Conservation (phyloP, 805 yeast species). For the Hanseniaspora pseudoguilliermondii region DNA sequence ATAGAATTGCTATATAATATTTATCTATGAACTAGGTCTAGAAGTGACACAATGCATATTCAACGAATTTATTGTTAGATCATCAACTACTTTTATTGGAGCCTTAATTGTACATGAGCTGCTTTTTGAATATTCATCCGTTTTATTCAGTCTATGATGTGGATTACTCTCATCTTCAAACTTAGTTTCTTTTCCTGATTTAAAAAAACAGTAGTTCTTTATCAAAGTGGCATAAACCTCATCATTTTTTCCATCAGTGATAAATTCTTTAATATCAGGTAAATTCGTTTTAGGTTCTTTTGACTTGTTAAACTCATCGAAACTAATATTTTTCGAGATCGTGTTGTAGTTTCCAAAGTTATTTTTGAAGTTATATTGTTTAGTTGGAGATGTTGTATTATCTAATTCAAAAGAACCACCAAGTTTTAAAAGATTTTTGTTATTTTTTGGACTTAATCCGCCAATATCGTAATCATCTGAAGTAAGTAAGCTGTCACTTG, state of each 20-base stretch:
- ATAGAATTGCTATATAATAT: not conserved
- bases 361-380: not conserved
- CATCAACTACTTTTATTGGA: not conserved
- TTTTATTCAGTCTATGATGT: not conserved
- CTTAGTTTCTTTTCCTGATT: not conserved
- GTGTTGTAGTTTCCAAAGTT: not conserved
- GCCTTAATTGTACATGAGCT: conserved; percentile 1
- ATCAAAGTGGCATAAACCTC: not conserved
- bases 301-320: not conserved
- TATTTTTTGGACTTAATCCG: not conserved
- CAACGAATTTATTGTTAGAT: not conserved
- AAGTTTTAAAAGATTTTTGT: not conserved
- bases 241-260: not conserved
- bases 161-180: not conserved
- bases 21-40: not conserved
- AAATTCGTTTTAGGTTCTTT: not conserved
- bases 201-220: not conserved
- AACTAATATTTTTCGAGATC: not conserved
- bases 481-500: not conserved
- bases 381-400: not conserved
- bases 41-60: not conserved
- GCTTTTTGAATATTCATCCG: not conserved
- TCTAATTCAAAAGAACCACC: not conserved
- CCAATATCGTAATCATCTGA: conserved; percentile 1
- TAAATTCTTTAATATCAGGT: not conserved